Evolutionary conservation across 108 stramenopile genomes (phyloP).

Genomic region (Nitzschia sp.): DNA sequence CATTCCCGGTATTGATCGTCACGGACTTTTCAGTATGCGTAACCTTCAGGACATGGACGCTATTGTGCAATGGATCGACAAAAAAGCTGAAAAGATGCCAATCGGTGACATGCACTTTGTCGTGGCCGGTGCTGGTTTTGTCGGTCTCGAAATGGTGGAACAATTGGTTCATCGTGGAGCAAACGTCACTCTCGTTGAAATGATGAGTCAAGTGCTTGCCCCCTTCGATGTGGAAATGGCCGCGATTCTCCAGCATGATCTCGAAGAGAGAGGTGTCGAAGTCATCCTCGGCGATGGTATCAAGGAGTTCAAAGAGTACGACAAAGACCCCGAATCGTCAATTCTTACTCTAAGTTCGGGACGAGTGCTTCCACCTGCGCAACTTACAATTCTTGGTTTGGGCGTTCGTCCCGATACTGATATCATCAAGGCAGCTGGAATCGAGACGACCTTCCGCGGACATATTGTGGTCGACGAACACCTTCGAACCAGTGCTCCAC

Average conservation of each 20-base stretch:
- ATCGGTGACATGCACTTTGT: slow-evolving; percentile 51
- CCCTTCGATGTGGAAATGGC: slow-evolving; percentile 76
- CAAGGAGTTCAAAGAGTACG: slow-evolving; percentile 44
- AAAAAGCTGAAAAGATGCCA: slow-evolving; percentile 30
- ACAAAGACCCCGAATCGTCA: slow-evolving; percentile 45
- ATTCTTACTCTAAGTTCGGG: slow-evolving; percentile 59
- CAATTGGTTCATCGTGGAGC: slow-evolving; percentile 58
- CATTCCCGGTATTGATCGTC: slow-evolving; percentile 67
- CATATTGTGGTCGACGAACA: slow-evolving; percentile 65
- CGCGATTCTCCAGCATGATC: slow-evolving; percentile 49
- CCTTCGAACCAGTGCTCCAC: slow-evolving; percentile 39
- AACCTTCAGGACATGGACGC: slow-evolving; percentile 75
- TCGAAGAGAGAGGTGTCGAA: slow-evolving; percentile 49
- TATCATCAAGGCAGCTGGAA: slow-evolving; percentile 59
- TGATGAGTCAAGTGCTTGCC: slow-evolving; percentile 64
- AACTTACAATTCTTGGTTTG: slow-evolving; percentile 66
- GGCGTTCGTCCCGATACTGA: slow-evolving; percentile 71
- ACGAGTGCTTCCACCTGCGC: slow-evolving; percentile 53
- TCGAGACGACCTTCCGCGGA: slow-evolving; percentile 50
- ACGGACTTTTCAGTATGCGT: slow-evolving; percentile 59
- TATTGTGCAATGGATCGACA: slow-evolving; percentile 53
- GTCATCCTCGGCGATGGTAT: slow-evolving; percentile 65
- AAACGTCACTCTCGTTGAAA: slow-evolving; percentile 67
- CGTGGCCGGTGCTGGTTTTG: slow-evolving; percentile 75
- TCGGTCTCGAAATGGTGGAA: slow-evolving; percentile 79